Percentiles rank a stretch among this genome's conserved stretches.
Conservation (phyloP, 2,329 filamentous ascomycete species). For the Scytalidium lignicola region DNA sequence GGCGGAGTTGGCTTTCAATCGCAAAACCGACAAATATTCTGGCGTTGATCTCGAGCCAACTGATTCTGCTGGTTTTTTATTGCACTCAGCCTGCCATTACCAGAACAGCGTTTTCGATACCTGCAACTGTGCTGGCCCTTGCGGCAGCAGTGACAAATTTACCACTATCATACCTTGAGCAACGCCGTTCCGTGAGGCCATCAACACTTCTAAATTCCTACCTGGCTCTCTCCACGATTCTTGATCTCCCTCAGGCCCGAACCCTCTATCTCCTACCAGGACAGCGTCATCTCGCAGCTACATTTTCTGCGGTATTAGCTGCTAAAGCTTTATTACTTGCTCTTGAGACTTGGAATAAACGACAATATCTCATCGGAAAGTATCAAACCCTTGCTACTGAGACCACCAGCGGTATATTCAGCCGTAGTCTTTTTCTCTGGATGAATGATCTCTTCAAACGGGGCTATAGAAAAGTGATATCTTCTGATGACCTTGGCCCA, state of each 20-base stretch:
- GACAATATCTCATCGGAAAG: constrained; percentile 5
- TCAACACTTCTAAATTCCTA: constrained; percentile 14
- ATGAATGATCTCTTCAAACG: constrained; percentile 27
- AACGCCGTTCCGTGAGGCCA: constrained; percentile 15
- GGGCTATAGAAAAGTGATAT: constrained; percentile 25
- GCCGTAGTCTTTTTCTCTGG: constrained; percentile 31
- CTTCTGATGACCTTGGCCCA: constrained; percentile 22
- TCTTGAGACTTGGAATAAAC: constrained; percentile 17
- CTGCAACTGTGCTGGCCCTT: constrained; percentile 15
- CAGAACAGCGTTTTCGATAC: constrained; percentile 10
- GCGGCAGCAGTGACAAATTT: constrained; percentile 10
- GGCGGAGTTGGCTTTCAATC: no score
- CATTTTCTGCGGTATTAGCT: constrained; percentile 9
- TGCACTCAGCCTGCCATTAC: no score
- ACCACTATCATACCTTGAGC: constrained; percentile 18
- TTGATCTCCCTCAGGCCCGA: constrained; percentile 11
- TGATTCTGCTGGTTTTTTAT: no score
- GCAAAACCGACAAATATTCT: no score
- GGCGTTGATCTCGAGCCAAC: no score
- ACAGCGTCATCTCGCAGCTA: not conserved
- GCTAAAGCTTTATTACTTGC: constrained; percentile 15
- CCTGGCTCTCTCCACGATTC: not conserved
- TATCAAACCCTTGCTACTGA: constrained; percentile 17
- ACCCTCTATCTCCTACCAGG: constrained; percentile 13
- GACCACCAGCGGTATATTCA: constrained; percentile 28